Percentiles rank a stretch among this genome's conserved stretches.
These are phyloP conservation scores for Septoria petroselini DNA, from an alignment of 2,329 filamentous ascomycete species.

Conservation along the genomic window DNA sequence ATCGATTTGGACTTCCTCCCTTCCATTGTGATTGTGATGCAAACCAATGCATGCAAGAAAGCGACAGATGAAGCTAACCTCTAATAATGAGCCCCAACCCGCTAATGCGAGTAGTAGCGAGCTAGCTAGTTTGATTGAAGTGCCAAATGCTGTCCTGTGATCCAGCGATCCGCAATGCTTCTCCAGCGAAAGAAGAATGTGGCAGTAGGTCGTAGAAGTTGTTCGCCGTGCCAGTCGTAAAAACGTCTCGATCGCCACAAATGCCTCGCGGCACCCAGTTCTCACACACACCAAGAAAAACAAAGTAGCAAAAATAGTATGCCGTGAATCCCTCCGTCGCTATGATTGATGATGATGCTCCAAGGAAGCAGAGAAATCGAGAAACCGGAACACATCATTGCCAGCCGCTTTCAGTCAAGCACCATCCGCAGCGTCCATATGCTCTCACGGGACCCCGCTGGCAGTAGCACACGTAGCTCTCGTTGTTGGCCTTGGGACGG, in stretches of 20 bases:
- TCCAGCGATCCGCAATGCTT: neutral
- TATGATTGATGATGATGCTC: too few species aligned
- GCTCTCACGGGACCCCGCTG: slow-evolving; percentile 39
- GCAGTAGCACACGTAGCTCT: slow-evolving; percentile 35
- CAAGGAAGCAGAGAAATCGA: too few species aligned
- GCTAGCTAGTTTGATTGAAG: too few species aligned
- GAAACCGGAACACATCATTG: too few species aligned
- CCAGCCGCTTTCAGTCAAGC: slow-evolving; percentile 45
- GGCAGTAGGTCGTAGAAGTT: neutral
- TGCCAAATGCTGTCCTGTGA: neutral
- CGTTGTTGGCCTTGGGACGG: slow-evolving; percentile 12
- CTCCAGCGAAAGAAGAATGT: neutral
- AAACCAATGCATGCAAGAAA: too few species aligned
- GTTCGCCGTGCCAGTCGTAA: neutral
- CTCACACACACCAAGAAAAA: slow-evolving; percentile 6
- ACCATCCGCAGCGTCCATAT: slow-evolving; percentile 45
- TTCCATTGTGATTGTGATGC: too few species aligned
- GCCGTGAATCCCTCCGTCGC: neutral
- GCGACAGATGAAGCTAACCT: too few species aligned
- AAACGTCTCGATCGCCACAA: slow-evolving; percentile 15
- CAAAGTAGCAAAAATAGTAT: neutral
- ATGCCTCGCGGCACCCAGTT: slow-evolving; percentile 32
- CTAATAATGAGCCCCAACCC: too few species aligned
- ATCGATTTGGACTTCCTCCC: too few species aligned
- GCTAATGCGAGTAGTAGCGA: too few species aligned